phyloP scores from a whole-genome alignment of 2,329 filamentous ascomycete genomes.

The Pestalotiopsis sp. region DNA sequence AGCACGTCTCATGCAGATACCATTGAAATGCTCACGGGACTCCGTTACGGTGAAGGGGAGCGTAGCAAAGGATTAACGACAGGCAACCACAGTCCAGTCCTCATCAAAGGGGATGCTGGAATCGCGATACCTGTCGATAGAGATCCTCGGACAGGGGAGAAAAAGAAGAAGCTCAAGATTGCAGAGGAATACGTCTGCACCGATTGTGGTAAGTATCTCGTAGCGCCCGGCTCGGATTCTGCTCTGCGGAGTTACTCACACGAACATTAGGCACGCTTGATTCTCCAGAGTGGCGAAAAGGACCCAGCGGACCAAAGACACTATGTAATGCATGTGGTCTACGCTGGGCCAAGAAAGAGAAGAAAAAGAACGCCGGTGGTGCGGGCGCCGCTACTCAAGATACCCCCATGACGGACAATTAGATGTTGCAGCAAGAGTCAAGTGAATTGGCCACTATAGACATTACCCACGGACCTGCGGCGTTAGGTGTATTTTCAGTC shows the following conservation, averaged over 20 bases:
- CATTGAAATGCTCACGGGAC: constrained; percentile 90
- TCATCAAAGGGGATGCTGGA: constrained; percentile 84
- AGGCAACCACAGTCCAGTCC: constrained; percentile 76
- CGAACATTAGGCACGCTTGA: constrained; percentile 72
- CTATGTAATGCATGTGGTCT: constrained; percentile 92
- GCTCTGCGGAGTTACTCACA: no score
- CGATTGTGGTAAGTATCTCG: constrained; percentile 73
- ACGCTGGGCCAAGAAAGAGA: constrained; percentile 79
- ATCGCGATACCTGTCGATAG: constrained; percentile 83
- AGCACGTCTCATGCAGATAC: constrained; percentile 77
- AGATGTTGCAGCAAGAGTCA: not conserved
- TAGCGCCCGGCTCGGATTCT: not conserved
- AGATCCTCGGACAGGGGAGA: constrained; percentile 71
- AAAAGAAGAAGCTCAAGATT: constrained; percentile 86
- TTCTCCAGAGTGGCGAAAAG: constrained; percentile 95
- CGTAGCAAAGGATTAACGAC: constrained; percentile 86
- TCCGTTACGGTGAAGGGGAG: constrained; percentile 87
- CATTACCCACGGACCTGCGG: not conserved
- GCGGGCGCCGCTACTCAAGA: constrained; percentile 17
- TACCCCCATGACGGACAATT: constrained; percentile 10
- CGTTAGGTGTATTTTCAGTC: not conserved
- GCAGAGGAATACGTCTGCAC: constrained; percentile 92
- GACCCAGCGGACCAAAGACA: constrained; percentile 89
- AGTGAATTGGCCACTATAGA: constrained; percentile 1
- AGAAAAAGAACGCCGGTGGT: constrained; percentile 56